phyloP scores from a whole-genome alignment of 176 grass and related monocot genomes.

The Carex cristatella region DNA sequence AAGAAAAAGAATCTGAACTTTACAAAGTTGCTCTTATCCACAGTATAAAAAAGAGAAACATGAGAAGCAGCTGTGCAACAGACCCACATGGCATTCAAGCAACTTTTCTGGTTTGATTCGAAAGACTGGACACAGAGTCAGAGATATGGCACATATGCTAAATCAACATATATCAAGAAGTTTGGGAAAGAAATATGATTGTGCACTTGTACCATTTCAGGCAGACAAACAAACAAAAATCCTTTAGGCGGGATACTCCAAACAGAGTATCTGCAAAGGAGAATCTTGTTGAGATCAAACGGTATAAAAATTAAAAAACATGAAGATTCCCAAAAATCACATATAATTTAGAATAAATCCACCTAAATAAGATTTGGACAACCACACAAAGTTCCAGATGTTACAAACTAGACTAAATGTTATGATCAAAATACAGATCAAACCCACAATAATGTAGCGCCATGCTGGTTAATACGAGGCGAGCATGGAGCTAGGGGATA shows the following conservation, averaged over 20 bases:
- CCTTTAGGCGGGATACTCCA: background rate
- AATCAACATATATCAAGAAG: background rate
- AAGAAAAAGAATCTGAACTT: too few species aligned
- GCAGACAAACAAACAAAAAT: background rate
- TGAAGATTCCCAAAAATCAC: background rate
- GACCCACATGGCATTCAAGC: background rate
- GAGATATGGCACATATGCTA: background rate
- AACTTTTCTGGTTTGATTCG: background rate
- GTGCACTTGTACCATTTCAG: background rate
- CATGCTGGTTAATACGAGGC: slow-evolving; percentile 17
- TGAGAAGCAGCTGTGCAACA: background rate
- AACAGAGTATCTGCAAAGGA: background rate
- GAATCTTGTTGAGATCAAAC: background rate
- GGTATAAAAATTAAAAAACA: background rate
- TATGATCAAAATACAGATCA: slow-evolving; percentile 32
- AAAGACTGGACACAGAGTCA: background rate
- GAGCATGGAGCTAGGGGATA: background rate
- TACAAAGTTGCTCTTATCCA: background rate
- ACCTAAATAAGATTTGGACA: background rate
- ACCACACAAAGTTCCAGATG: background rate
- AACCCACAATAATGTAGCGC: slow-evolving; percentile 23
- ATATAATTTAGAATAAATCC: background rate
- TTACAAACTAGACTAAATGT: slow-evolving; percentile 12
- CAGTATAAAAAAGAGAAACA: background rate
- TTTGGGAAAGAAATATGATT: background rate